Base-by-base conservation (phyloP, 805 yeast species). In the Ogataea trehaloabstinens region DNA sequence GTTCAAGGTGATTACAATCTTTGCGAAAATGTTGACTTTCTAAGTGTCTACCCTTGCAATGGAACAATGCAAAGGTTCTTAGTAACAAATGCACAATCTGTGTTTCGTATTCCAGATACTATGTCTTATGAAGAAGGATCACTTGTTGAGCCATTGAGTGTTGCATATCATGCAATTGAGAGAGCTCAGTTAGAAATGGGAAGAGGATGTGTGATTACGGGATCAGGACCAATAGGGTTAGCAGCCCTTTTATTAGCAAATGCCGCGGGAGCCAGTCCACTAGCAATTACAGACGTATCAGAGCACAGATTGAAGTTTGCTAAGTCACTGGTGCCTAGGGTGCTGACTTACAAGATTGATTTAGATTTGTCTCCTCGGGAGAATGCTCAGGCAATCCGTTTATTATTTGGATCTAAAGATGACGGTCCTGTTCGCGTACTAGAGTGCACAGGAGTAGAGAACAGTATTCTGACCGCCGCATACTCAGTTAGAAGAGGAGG, bases 201-300 rank as follows among this genome's bases (percentile, higher is more conserved):
- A 35, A 68, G 67, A 45, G 72, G 74, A 17, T 66, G 62, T 6
- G 52, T 71, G 22, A 61, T 76, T 35, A 65, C 71, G 28, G 82
- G 82, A 40, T 79, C 80, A 13, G 81, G 82, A 18, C 80, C 81
- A 16, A 76, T 76, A 46, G 81, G 82, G 15, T 56, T 75, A 31
- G 64, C 71, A 31, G 57, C 74, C 16, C 66, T 76, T 29, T 44
- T 68, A 3, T 53, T 73, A 27, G 77, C 78, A 10, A 62, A 67
- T 19, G 78, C 78, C 8, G 65, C 72, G 3, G 81, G 81, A 18
- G 76, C 78, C 10, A 62, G 70, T 21, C 80, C 80, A 21, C 46
- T 76, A 15, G 70, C 68, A 17, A 71, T 74, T 45, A 71, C 78
- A 2, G 80, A 75, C 51, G 51, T 75, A 28, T 60, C 65, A 36